phyloP scores from a whole-genome alignment of 345 rosid species.

The Gynandropsis gynandra region DNA sequence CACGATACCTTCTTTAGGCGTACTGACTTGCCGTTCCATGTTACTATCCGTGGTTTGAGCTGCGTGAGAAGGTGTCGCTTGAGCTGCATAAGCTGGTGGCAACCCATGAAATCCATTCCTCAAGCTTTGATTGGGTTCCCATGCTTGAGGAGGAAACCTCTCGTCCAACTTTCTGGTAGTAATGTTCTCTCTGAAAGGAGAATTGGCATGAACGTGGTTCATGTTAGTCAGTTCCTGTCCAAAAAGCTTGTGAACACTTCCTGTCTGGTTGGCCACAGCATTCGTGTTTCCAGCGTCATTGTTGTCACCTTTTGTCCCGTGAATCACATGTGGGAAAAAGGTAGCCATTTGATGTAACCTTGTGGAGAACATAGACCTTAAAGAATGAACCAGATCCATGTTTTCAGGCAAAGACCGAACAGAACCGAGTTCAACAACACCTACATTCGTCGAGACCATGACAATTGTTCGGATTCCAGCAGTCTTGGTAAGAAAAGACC shows the following conservation, averaged over 20 bases:
- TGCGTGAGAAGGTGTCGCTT: slow-evolving; percentile 28
- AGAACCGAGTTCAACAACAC: slow-evolving; percentile 94
- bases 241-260: slow-evolving; percentile 53
- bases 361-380: slow-evolving; percentile 48
- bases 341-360: slow-evolving; percentile 6
- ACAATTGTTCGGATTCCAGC: slow-evolving; percentile 82
- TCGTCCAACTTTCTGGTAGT: slow-evolving; percentile 63
- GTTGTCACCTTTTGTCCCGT: too few relatives aligned
- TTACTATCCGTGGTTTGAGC: slow-evolving; percentile 38
- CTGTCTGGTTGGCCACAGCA: slow-evolving; percentile 23
- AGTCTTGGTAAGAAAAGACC: slow-evolving; percentile 73
- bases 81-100: slow-evolving; percentile 29
- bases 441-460: slow-evolving; percentile 75
- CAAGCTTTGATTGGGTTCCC: slow-evolving; percentile 43
- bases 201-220: slow-evolving; percentile 25
- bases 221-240: slow-evolving; percentile 64
- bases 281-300: too few relatives aligned
- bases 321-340: too few relatives aligned
- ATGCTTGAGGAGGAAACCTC: slow-evolving; percentile 30
- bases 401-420: slow-evolving; percentile 71
- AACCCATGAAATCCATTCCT: slow-evolving; percentile 40
- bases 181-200: slow-evolving; percentile 73
- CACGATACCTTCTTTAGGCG: slow-evolving; percentile 37
- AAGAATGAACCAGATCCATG: slow-evolving; percentile 44
- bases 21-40: slow-evolving; percentile 44